Conservation (phyloP, 1,284 basidiomycete species). For the Moniliella sp. region DNA sequence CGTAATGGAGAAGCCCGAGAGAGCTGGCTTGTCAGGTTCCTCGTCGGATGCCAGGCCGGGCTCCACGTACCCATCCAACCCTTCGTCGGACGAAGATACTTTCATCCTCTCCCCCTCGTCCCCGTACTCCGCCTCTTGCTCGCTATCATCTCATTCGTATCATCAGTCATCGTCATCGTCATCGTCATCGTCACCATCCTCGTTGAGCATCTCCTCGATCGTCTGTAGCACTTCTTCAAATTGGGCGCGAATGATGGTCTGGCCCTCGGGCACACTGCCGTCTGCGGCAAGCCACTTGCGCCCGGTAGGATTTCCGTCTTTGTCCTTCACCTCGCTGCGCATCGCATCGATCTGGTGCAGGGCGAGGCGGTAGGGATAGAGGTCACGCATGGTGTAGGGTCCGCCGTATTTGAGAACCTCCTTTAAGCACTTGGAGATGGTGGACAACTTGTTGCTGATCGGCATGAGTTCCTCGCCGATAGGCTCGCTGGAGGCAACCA, state of each 20-base stretch:
- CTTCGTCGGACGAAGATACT: neutral
- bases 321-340: conserved; percentile 68
- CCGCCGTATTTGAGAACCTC: conserved; percentile 93
- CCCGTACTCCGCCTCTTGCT: conserved; percentile 3
- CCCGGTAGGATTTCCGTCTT: conserved; percentile 33
- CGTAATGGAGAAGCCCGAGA: no score
- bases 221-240: conserved; percentile 88
- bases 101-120: neutral
- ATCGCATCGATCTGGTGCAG: conserved; percentile 83
- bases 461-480: conserved; percentile 97
- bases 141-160: conserved; percentile 18
- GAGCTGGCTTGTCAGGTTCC: no score
- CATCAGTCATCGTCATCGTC: conserved; percentile 10
- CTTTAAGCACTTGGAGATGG: conserved; percentile 56
- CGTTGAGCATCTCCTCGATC: conserved; percentile 43
- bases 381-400: conserved; percentile 74
- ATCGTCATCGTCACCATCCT: no score
- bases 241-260: conserved; percentile 86
- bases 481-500: conserved; percentile 89
- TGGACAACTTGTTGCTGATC: conserved; percentile 45
- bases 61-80: no score
- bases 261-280: conserved; percentile 73
- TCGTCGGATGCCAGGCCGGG: no score
- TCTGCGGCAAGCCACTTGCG: conserved; percentile 38
- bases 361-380: conserved; percentile 91